Conservation (phyloP, 208 protist species). For the Tritrichomonas musculus region DNA sequence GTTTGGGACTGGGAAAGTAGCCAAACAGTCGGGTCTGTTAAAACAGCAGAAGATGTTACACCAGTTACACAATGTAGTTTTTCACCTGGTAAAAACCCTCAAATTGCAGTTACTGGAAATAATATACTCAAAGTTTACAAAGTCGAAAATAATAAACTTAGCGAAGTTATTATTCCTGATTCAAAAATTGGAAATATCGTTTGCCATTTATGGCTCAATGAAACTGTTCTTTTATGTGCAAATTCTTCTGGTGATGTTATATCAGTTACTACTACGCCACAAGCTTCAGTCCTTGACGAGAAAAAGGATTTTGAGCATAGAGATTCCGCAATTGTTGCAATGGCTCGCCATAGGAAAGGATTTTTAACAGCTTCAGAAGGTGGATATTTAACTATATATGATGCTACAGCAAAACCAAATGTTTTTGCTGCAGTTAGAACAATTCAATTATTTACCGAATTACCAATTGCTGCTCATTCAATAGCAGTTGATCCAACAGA, state of each 20-base stretch:
- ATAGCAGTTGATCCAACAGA: conserved; percentile 26
- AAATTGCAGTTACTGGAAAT: conserved; percentile 2
- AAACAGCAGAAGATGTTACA: not conserved
- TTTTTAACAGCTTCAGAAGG: not conserved
- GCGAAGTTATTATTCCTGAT: conserved; percentile 10
- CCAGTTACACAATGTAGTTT: conserved; percentile 27
- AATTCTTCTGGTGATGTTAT: conserved; percentile 20
- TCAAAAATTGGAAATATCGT: conserved; percentile 20
- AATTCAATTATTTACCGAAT: not conserved
- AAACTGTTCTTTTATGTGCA: not conserved
- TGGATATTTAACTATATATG: not conserved
- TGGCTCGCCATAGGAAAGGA: conserved; percentile 1
- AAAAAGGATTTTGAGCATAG: not conserved
- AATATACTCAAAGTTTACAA: conserved; percentile 23
- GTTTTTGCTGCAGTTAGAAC: not conserved
- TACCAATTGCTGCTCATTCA: conserved; percentile 16
- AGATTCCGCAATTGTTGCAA: not conserved
- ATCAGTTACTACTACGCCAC: not conserved
- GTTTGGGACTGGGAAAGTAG: not conserved
- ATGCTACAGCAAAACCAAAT: not conserved
- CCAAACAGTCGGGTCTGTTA: not conserved
- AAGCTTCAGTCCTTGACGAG: not conserved
- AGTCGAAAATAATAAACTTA: not conserved
- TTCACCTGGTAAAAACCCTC: not conserved
- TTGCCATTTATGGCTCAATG: conserved; percentile 31